phyloP scores from a whole-genome alignment of 768 basidiomycete species.

The Lactifluus piperatus region DNA sequence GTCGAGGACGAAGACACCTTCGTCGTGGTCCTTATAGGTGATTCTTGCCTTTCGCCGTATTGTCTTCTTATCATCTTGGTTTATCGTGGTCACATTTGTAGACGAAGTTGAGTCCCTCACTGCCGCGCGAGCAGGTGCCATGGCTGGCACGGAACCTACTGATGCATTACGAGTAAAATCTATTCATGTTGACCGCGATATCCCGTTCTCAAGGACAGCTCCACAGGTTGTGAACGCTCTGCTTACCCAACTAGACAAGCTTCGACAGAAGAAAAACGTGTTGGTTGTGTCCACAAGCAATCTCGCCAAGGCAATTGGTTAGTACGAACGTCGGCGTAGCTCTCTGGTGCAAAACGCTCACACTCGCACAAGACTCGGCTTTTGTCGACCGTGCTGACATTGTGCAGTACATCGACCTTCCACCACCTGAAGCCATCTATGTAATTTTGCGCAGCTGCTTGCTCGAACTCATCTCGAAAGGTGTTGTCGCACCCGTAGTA shows the following conservation, averaged over 20 bases:
- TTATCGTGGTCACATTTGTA: slow-evolving; percentile 25
- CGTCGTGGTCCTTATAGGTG: slow-evolving; percentile 90
- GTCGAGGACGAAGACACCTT: slow-evolving; percentile 89
- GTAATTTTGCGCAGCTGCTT: slow-evolving; percentile 83
- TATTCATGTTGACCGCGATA: background rate
- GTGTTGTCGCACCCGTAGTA: slow-evolving; percentile 59
- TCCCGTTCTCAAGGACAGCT: background rate
- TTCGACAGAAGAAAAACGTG: slow-evolving; percentile 89
- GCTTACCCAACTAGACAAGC: slow-evolving; percentile 91
- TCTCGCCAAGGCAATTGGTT: slow-evolving; percentile 89
- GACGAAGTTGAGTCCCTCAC: slow-evolving; percentile 97
- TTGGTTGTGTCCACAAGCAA: slow-evolving; percentile 96
- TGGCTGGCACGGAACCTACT: slow-evolving; percentile 92
- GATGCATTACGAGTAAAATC: slow-evolving; percentile 82
- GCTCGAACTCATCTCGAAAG: slow-evolving; percentile 64
- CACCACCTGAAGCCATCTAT: slow-evolving; percentile 86
- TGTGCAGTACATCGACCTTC: slow-evolving; percentile 88
- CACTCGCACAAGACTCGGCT: slow-evolving; percentile 60
- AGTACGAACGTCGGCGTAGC: slow-evolving; percentile 15
- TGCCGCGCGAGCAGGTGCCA: slow-evolving; percentile 87
- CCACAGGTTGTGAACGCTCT: slow-evolving; percentile 92
- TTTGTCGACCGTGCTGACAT: slow-evolving; percentile 98
- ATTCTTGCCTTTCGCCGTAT: background rate
- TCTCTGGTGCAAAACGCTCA: background rate
- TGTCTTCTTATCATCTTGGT: background rate